phyloP scores from a whole-genome alignment of 2,329 filamentous ascomycete genomes.

The Clonostachys rhizophaga region DNA sequence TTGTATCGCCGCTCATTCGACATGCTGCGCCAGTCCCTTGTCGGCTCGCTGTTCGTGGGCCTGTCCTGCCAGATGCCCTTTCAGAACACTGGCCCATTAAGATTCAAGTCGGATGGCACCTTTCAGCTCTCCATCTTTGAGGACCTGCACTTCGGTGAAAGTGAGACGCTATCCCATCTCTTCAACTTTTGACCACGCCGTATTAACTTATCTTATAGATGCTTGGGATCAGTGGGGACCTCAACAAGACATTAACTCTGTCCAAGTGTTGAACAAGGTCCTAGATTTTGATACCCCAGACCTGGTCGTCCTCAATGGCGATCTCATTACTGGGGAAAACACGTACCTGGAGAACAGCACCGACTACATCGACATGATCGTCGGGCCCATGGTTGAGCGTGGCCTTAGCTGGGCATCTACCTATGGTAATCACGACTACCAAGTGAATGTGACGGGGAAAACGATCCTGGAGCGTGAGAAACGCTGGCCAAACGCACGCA shows the following conservation, averaged over 20 bases:
- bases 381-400: conserved; percentile 50
- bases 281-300: conserved; percentile 51
- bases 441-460: conserved; percentile 49
- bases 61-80: not conserved
- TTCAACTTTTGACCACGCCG: not conserved
- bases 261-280: conserved; percentile 51
- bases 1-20: not conserved
- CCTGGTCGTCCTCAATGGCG: conserved; percentile 66
- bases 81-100: conserved; percentile 5
- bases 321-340: conserved; percentile 66
- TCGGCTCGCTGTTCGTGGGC: not conserved
- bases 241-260: conserved; percentile 51
- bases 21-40: not conserved
- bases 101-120: conserved; percentile 34
- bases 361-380: conserved; percentile 53
- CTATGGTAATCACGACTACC: conserved; percentile 67
- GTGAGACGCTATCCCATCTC: conserved; percentile 24
- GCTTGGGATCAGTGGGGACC: conserved; percentile 37
- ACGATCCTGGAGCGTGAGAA: conserved; percentile 35
- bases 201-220: conserved; percentile 18
- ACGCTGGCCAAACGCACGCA: conserved; percentile 28
- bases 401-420: conserved; percentile 60
- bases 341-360: conserved; percentile 48
- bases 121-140: conserved; percentile 58
- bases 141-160: conserved; percentile 69